A percentile compares a stretch with the other conserved stretches of the same genome.
phyloP scores from a whole-genome alignment of 2,329 filamentous ascomycete species.

The Neonectria sp. region DNA sequence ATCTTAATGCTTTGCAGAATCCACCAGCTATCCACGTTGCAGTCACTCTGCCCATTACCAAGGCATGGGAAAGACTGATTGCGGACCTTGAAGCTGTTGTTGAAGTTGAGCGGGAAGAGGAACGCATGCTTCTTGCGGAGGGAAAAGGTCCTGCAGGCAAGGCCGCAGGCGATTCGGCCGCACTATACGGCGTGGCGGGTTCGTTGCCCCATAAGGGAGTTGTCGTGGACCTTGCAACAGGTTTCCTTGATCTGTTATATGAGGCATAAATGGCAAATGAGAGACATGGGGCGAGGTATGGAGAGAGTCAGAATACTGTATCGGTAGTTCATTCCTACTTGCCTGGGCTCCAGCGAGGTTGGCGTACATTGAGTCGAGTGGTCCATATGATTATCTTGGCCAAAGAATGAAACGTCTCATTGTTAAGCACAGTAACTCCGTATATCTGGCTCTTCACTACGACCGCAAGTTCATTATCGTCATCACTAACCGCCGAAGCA shows the following conservation, averaged over 20 bases:
- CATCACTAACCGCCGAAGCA: no score
- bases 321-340: no score
- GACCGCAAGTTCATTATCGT: no score
- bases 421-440: no score
- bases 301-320: no score
- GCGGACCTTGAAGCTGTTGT: conserved; percentile 78
- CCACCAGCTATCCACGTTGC: conserved; percentile 95
- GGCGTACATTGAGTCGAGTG: no score
- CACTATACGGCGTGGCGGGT: conserved; percentile 94
- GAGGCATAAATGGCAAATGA: conserved; percentile 73
- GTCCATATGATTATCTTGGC: no score
- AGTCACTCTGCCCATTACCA: conserved; percentile 88
- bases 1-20: conserved; percentile 93
- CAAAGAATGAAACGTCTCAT: no score
- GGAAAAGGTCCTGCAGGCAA: conserved; percentile 77
- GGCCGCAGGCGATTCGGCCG: conserved; percentile 84
- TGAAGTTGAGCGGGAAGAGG: conserved; percentile 85
- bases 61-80: conserved; percentile 85
- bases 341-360: no score
- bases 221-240: conserved; percentile 89
- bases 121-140: conserved; percentile 79
- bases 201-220: conserved; percentile 96
- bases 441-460: no score
- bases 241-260: conserved; percentile 94
- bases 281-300: no score